Conservation (phyloP, 805 yeast genomes). For the Millerozyma miso region DNA sequence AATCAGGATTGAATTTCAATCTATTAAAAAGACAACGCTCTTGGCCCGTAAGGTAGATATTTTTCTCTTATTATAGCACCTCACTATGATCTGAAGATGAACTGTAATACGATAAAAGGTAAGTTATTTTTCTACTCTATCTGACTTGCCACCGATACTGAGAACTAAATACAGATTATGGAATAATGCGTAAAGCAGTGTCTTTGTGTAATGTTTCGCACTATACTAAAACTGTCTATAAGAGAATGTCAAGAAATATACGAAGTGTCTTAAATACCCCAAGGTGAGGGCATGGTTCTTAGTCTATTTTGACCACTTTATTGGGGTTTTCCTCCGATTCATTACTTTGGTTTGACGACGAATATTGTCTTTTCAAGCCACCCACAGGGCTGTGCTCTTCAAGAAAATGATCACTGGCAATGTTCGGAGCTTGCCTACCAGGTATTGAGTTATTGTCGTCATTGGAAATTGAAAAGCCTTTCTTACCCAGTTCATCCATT, state of each 20-base stretch:
- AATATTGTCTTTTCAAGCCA: neutral
- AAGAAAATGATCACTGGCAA: neutral
- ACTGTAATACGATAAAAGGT: neutral
- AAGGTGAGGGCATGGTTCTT: too few relatives aligned
- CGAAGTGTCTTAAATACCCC: neutral
- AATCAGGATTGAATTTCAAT: too few relatives aligned
- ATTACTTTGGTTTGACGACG: neutral
- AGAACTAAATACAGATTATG: neutral
- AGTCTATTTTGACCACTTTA: slow-evolving; percentile 7
- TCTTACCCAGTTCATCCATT: slow-evolving; percentile 1
- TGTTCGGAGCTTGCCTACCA: neutral
- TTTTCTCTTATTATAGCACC: too few relatives aligned
- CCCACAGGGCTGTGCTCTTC: neutral
- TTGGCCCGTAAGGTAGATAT: too few relatives aligned
- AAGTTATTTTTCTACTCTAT: neutral
- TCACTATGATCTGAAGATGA: neutral
- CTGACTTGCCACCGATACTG: neutral
- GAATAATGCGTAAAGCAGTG: neutral
- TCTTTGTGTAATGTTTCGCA: neutral
- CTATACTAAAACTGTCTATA: neutral
- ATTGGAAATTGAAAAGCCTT: slow-evolving; percentile 1
- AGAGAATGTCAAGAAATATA: too few relatives aligned
- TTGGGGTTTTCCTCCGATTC: slow-evolving; percentile 2
- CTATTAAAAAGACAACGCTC: too few relatives aligned
- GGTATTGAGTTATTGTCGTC: neutral